Evolutionary conservation across 345 rosid genomes (phyloP), one percentile per base, ranked within the genome.

Genomic region (Litchi chinensis): DNA sequence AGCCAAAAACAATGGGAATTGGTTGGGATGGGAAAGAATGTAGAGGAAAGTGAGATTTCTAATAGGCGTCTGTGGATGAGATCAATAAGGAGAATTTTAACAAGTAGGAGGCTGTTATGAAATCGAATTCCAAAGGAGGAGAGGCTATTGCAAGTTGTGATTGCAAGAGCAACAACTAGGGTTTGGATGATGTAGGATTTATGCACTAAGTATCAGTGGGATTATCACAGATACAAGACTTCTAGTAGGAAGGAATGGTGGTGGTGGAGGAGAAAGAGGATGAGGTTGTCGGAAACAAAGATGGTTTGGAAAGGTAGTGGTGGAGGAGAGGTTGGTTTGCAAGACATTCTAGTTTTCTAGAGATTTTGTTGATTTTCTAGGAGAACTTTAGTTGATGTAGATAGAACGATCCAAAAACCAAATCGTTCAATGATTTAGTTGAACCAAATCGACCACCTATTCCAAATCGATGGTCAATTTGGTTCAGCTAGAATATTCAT

Each of bases 41-140:
- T 85, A 3, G 99, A 95, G 79, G 99, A 93, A 75, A 98, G 99
- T 62, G 98, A 95, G 76, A 93, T 93, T 75, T 90, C 99, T 0
- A 96, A 87, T 83, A 62, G 28, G 89, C 82, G 44, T 93, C 95
- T 43, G 85, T 91, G 63, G 91, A 92, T 77, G 93, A 86, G 85
- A 92, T 90, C 86, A 88, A 88, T 77, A 87, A 82, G 71, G 90
- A 86, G 72, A 93, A 85, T 83, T 91, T 90, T 84, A 85, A 72
- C 32, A 32, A 85, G 75, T 83, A 76, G 77, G 93, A 89, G 44
- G 80, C 68, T 64, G 77, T 52, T 77, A 52, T 37, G 71, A 79
- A 85, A 67, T 76, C 86, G 57, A 82, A 82, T 74, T 56, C 71
- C 62, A 57, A 68, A 67, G 86, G 76, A 26, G 28, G 28, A 56